Percentiles rank a stretch among this genome's conserved stretches.
Conservation (phyloP, 2,329 filamentous ascomycete genomes). For the Penicillium sp. region DNA sequence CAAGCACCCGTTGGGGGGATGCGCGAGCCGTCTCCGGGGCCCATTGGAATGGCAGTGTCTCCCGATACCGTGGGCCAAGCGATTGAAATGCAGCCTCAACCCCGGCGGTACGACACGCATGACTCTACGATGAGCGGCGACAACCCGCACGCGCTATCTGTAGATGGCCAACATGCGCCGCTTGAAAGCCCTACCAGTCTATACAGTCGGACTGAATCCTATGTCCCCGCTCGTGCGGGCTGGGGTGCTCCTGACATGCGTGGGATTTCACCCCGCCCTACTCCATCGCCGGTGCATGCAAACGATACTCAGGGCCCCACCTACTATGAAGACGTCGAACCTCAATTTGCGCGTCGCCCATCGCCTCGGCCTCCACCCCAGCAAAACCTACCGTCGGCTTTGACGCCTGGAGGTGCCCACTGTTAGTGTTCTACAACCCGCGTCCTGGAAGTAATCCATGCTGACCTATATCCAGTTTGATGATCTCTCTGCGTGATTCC, state of each 20-base stretch:
- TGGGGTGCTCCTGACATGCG: constrained; percentile 35
- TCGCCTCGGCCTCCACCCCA: constrained; percentile 30
- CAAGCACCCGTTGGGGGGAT: constrained; percentile 24
- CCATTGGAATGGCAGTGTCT: constrained; percentile 40
- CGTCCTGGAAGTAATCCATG: constrained; percentile 46
- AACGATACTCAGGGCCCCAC: constrained; percentile 30
- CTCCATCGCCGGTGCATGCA: constrained; percentile 12
- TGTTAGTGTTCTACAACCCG: constrained; percentile 38
- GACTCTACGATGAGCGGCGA: constrained; percentile 31
- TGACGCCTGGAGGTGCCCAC: constrained; percentile 42
- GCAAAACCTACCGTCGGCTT: constrained; percentile 34
- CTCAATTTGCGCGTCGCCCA: constrained; percentile 68
- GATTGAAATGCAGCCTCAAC: constrained; percentile 79
- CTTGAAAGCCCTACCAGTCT: constrained; percentile 69
- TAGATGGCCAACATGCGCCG: constrained; percentile 30
- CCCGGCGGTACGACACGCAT: constrained; percentile 46
- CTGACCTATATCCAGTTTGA: constrained; percentile 77
- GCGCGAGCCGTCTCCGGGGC: constrained; percentile 36
- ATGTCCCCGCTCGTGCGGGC: constrained; percentile 52
- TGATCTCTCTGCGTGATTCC: constrained; percentile 50
- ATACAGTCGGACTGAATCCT: constrained; percentile 69
- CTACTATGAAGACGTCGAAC: constrained; percentile 95
- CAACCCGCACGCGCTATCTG: constrained; percentile 31
- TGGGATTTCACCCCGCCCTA: constrained; percentile 20
- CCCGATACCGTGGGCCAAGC: constrained; percentile 62